Conservation (phyloP, 768 basidiomycete genomes). For the Tricholoma flavovirens region DNA sequence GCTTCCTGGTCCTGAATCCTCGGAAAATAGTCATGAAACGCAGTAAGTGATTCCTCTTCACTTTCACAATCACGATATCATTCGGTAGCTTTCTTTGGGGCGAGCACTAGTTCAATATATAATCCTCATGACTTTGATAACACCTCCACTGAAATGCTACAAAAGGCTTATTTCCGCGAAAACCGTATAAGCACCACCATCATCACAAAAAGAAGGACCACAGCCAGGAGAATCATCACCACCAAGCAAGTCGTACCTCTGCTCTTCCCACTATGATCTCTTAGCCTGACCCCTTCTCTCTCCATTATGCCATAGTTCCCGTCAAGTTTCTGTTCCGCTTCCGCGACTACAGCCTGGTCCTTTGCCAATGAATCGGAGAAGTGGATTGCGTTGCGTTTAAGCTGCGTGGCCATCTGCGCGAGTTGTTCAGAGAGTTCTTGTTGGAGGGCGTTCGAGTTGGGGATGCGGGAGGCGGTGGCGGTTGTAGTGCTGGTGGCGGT, state of each 20-base stretch:
- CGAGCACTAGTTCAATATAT: too few relatives aligned
- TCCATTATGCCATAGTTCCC: constrained; percentile 65
- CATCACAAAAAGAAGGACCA: constrained; percentile 60
- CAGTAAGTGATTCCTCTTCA: too few relatives aligned
- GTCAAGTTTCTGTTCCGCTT: constrained; percentile 68
- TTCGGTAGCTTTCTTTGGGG: too few relatives aligned
- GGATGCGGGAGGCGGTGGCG: constrained; percentile 27
- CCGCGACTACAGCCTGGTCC: constrained; percentile 67
- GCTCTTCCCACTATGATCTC: constrained; percentile 59
- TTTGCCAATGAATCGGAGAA: constrained; percentile 69
- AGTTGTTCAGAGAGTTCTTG: constrained; percentile 72
- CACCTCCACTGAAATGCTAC: too few relatives aligned
- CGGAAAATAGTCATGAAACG: too few relatives aligned
- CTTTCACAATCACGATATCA: too few relatives aligned
- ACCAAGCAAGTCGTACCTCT: constrained; percentile 70
- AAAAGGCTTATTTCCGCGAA: neutral
- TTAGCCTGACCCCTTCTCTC: constrained; percentile 54
- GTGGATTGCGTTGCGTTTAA: constrained; percentile 77
- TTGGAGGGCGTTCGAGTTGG: constrained; percentile 58
- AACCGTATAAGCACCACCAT: constrained; percentile 73
- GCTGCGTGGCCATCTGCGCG: constrained; percentile 80
- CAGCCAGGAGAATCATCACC: constrained; percentile 57
- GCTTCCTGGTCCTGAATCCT: too few relatives aligned
- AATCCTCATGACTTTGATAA: too few relatives aligned
- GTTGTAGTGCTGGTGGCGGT: constrained; percentile 19